phyloP scores from a whole-genome alignment of 2,329 filamentous ascomycete species.

The Ascochyta rabiei region DNA sequence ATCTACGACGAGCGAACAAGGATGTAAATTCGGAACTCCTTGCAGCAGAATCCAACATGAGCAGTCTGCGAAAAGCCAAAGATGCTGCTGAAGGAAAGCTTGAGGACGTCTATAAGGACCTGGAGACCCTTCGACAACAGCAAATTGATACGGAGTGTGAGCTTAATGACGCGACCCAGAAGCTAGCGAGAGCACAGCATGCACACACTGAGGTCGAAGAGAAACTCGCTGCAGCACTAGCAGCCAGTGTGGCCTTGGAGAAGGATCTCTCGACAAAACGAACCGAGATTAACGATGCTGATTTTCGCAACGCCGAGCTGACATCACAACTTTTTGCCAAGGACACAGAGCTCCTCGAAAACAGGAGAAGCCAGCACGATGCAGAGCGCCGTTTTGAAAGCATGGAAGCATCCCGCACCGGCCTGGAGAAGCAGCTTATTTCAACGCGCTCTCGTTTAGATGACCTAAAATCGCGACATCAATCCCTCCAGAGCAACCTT shows the following conservation, averaged over 20 bases:
- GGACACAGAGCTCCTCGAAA: conserved; percentile 11
- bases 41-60: not conserved
- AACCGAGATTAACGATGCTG: conserved; percentile 23
- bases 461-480: not conserved
- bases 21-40: conserved; percentile 6
- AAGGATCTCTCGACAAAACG: conserved; percentile 20
- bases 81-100: not conserved
- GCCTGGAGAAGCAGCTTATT: conserved; percentile 9
- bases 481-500: not conserved
- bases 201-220: not conserved
- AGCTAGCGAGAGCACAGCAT: not conserved
- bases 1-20: conserved; percentile 21
- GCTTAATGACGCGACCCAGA: not conserved
- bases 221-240: conserved; percentile 12
- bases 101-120: not conserved
- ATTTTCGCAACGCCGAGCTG: conserved; percentile 25
- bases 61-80: not conserved
- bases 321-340: conserved; percentile 20
- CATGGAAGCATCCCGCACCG: conserved; percentile 1
- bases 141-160: conserved; percentile 1
- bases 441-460: not conserved
- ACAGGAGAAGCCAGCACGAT: not conserved
- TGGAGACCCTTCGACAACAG: not conserved
- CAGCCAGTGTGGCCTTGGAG: conserved; percentile 22
- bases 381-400: not conserved